A percentile compares a stretch with the other conserved stretches of the same genome.
phyloP scores from a whole-genome alignment of 2,329 filamentous ascomycete genomes.

The Hortaea sp. region DNA sequence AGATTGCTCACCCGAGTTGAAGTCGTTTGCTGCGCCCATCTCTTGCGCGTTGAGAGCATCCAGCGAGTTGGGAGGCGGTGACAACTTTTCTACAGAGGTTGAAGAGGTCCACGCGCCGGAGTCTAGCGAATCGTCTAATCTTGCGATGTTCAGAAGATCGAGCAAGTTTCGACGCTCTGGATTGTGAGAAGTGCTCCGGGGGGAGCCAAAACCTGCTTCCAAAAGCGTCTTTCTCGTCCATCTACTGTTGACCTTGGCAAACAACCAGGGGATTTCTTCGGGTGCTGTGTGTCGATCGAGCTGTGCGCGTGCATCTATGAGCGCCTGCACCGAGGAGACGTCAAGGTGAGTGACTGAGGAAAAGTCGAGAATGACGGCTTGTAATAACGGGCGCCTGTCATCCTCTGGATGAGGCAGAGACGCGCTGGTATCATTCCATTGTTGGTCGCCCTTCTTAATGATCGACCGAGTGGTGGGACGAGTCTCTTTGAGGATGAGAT shows the following conservation, averaged over 20 bases:
- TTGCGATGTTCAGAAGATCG: too few species aligned
- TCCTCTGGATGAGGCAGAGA: conserved; percentile 34
- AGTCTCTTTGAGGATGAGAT: conserved; percentile 47
- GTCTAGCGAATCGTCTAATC: too few species aligned
- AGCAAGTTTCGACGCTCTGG: too few species aligned
- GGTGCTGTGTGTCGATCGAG: conserved; percentile 77
- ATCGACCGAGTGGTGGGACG: conserved; percentile 62
- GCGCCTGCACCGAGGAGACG: conserved; percentile 79
- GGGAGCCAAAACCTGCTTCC: conserved; percentile 80
- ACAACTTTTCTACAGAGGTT: too few species aligned
- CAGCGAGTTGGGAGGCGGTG: too few species aligned
- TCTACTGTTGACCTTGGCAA: conserved; percentile 84
- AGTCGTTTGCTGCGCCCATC: too few species aligned
- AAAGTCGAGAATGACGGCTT: conserved; percentile 90
- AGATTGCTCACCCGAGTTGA: too few species aligned
- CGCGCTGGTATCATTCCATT: conserved; percentile 90
- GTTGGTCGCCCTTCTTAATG: conserved; percentile 59
- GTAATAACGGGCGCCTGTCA: conserved; percentile 56
- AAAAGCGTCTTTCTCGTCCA: conserved; percentile 90
- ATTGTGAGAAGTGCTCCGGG: too few species aligned
- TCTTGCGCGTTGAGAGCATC: too few species aligned
- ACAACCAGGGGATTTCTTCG: conserved; percentile 83
- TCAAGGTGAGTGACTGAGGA: conserved; percentile 90
- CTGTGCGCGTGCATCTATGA: conserved; percentile 92
- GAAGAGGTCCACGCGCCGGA: too few species aligned